A percentile compares a stretch with the other conserved stretches of the same genome.
These are phyloP conservation scores for Candida gigantensis DNA, from an alignment of 1,139 yeast genomes.

Conservation along the genomic window DNA sequence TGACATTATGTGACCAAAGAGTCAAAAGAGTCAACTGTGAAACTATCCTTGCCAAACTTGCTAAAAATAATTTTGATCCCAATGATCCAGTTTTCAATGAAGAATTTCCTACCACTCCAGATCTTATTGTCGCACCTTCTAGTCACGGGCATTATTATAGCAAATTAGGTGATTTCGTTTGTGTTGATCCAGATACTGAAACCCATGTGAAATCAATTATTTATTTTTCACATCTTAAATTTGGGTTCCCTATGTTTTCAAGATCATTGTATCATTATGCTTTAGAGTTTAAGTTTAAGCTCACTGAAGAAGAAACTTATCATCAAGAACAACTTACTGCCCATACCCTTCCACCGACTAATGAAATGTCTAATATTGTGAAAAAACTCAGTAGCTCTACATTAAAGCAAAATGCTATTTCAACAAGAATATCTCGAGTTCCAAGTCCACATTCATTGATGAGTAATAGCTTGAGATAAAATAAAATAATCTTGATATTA, in stretches of 20 bases:
- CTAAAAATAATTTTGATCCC: conserved; percentile 8
- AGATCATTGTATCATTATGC: conserved; percentile 19
- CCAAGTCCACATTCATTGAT: conserved; percentile 5
- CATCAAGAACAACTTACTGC: background rate
- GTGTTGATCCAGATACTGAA: conserved; percentile 11
- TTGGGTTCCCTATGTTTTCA: conserved; percentile 22
- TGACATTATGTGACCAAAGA: conserved; percentile 22
- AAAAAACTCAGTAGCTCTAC: conserved; percentile 3
- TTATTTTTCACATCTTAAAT: conserved; percentile 16
- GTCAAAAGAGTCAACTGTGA: conserved; percentile 12
- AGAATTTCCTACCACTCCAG: conserved; percentile 18
- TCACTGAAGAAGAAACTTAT: conserved; percentile 19
- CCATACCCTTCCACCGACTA: conserved; percentile 1
- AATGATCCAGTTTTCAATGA: conserved; percentile 10
- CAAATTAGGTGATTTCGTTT: conserved; percentile 17
- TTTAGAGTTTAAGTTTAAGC: conserved; percentile 26
- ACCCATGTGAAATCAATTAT: conserved; percentile 12
- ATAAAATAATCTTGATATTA: background rate
- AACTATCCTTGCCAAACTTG: conserved; percentile 4
- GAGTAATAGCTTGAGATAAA: conserved; percentile 1
- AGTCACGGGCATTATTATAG: conserved; percentile 8
- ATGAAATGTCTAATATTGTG: conserved; percentile 1
- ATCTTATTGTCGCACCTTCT: conserved; percentile 18
- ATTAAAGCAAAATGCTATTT: background rate
- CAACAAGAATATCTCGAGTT: conserved; percentile 3